Percentiles rank a stretch among this genome's conserved stretches.
phyloP scores from a whole-genome alignment of 306 rosid genomes.

The Sophora flavescens region DNA sequence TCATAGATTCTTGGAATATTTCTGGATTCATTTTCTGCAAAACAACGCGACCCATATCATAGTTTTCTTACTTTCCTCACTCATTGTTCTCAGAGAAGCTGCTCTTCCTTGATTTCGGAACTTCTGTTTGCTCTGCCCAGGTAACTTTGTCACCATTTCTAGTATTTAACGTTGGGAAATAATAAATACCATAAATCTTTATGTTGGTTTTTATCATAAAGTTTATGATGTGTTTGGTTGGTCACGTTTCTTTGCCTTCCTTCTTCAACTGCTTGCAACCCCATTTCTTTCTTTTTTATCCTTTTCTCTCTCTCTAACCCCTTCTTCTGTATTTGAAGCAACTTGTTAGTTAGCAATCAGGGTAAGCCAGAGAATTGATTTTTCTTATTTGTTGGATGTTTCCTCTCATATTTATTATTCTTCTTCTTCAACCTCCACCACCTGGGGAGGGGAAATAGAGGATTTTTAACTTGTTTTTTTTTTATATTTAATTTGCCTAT shows the following conservation, averaged over 20 bases:
- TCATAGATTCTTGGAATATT: neutral
- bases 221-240: conserved; percentile 6
- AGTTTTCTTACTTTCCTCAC: neutral
- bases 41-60: conserved; percentile 45
- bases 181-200: neutral
- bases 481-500: neutral
- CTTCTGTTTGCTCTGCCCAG: too few relatives aligned
- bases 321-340: neutral
- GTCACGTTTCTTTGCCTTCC: conserved; percentile 3
- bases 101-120: neutral
- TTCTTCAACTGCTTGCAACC: conserved; percentile 26
- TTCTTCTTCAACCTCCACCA: neutral
- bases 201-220: neutral
- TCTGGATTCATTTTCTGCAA: conserved; percentile 40
- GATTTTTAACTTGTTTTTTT: neutral
- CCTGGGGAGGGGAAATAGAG: neutral
- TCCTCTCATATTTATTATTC: neutral
- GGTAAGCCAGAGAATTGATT: too few relatives aligned
- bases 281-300: neutral
- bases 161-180: neutral
- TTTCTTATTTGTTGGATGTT: conserved; percentile 13
- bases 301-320: neutral
- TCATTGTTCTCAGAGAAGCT: neutral
- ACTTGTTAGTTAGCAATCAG: neutral
- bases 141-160: conserved; percentile 33